Base-by-base conservation (phyloP, 352 stramenopile genomes). In the Phytophthora cryptogea region DNA sequence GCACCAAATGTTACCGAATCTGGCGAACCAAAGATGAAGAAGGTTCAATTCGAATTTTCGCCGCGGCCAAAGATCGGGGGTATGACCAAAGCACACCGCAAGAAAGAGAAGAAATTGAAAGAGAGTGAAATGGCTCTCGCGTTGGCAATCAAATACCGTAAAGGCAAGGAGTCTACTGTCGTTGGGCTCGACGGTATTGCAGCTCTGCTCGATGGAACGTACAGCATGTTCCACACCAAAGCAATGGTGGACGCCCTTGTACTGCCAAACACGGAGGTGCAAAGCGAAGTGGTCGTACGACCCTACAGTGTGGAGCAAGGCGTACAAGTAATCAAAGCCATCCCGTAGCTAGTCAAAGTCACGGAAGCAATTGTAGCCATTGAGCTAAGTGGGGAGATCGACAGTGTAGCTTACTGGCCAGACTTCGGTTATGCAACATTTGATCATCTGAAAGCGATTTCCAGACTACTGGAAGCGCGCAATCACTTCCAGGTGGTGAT, bases 331-430 rank as follows among this genome's bases (percentile, higher is more conserved):
- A 23, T 51, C n/a, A 52, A 50, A 30, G 33, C 30, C 4, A 59
- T 59, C n/a, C 52, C 40, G 3, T 11, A 35, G 33, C 53, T 61
- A 13, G 42, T 47, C 5, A 37, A 61, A 6, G 30, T 53, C 7
- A 30, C 3, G n/a, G 43, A 53, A 10, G 31, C 43, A 7, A 35
- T 53, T 23, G 20, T 23, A 23, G 20, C 20, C 13, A 52, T 54
- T 8, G 11, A 54, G 41, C 36, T 44, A 31, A 17, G 26, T 3
- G 20, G 8, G 26, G 30, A 36, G 3, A 7, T 41, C 1, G 13
- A 60, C 4, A 13, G 49, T 5, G 27, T 63, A 30, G 45, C 54
- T 11, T 37, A 39, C 16, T 63, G 44, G 45, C n/a, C 20, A 31
- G 35, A 30, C 9, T 55, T 37, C 17, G 44, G 23, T 4, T 43